These are phyloP conservation scores for Lachnellula arida DNA, from an alignment of 2,329 filamentous ascomycete species.

Conservation along the genomic window DNA sequence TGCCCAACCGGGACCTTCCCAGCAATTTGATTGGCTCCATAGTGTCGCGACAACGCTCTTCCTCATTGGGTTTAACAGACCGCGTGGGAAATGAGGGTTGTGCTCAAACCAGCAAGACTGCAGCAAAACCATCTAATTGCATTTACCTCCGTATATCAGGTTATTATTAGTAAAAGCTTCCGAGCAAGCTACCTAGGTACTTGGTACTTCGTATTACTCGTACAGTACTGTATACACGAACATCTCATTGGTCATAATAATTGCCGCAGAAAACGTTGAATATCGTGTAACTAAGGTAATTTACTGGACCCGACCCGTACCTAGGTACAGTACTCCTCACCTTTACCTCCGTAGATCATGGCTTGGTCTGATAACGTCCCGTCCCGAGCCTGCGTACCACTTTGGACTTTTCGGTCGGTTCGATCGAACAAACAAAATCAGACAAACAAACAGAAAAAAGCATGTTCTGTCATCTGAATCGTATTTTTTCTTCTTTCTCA, in stretches of 20 bases:
- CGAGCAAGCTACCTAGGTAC: background rate
- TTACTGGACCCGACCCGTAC: background rate
- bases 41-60: background rate
- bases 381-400: background rate
- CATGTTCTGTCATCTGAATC: background rate
- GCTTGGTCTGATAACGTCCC: background rate
- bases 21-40: slow-evolving; percentile 6
- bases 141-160: background rate
- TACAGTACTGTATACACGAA: background rate
- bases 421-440: too few species aligned
- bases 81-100: slow-evolving; percentile 15
- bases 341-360: background rate
- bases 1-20: background rate
- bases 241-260: background rate
- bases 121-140: slow-evolving; percentile 11
- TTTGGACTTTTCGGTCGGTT: too few species aligned
- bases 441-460: too few species aligned
- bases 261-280: background rate
- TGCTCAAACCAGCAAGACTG: slow-evolving; percentile 1
- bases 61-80: slow-evolving; percentile 6
- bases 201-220: background rate
- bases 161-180: slow-evolving; percentile 5
- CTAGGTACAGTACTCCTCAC: too few species aligned
- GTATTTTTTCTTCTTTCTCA: background rate
- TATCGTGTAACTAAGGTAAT: background rate